Base-by-base conservation (phyloP, 73 alveolate species). In the Symbiodinium natans region DNA sequence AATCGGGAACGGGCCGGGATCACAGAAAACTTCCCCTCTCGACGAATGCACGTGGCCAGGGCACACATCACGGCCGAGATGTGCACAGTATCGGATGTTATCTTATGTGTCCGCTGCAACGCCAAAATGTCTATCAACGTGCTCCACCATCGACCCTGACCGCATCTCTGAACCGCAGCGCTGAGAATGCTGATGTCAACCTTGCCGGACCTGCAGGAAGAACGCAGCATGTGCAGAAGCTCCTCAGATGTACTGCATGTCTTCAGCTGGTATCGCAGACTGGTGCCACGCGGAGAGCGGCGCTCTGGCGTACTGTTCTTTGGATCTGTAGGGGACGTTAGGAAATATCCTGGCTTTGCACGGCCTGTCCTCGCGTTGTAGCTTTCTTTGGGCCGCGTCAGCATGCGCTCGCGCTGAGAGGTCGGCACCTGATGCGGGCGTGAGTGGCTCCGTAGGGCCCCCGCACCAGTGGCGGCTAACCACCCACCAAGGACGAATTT, bases 391-490 rank as follows among this genome's bases (percentile, higher is more conserved):
- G 80, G 80, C 4, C 80, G 80, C 80, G 13, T 29, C 11, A 63
- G 80, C 80, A 63, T 63, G 80, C 80, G 80, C 33, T 63, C 80
- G 80, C 80, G 80, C 36, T n/a, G 29, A 23, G 80, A 63, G 9
- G 80, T 25, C 33, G 80, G 80, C 27, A 63, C 80, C 29, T 63
- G 80, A 17, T 63, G 80, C 33, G 80, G 80, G 19, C 40, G 80
- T 36, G 80, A 63, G 80, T 63, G 80, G 80, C 80, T 63, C 17
- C 36, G 80, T 17, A 63, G 9, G 80, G 80, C 80, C 80, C 19
- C 38, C 19, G 36, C 80, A 27, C 36, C 36, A 2, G 19, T 7
- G 6, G 75, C 36, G 11, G 36, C 80, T 13, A 29, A 29, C 80
- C 80, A 63, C 40, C 36, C 19, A 23, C 38, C 36, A 15, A 15